These are phyloP conservation scores for Lentinula sp. DNA, from an alignment of 768 basidiomycete species.

Conservation along the genomic window DNA sequence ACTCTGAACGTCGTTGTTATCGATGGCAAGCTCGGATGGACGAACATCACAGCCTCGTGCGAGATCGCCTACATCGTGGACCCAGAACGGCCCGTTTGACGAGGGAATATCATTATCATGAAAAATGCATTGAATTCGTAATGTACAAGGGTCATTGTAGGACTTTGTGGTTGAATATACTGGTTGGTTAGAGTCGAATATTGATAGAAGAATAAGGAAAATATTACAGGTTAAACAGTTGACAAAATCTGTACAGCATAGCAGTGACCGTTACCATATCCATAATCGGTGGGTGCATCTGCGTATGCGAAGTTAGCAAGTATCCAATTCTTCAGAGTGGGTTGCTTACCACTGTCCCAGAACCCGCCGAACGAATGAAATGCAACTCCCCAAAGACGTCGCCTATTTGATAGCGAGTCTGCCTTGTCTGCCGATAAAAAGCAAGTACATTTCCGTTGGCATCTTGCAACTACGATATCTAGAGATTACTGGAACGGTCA, in stretches of 20 bases:
- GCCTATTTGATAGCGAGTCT: constrained; percentile 78
- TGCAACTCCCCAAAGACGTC: constrained; percentile 86
- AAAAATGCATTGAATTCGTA: constrained; percentile 1
- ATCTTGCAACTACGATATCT: constrained; percentile 58
- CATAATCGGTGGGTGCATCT: constrained; percentile 90
- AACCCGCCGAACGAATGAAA: constrained; percentile 72
- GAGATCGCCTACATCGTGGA: no score
- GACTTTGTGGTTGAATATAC: neutral
- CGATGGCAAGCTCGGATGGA: neutral
- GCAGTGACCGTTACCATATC: constrained; percentile 80
- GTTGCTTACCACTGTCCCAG: constrained; percentile 67
- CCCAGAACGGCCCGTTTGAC: neutral
- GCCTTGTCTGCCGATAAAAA: constrained; percentile 72
- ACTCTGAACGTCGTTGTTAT: neutral
- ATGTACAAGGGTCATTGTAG: constrained; percentile 7
- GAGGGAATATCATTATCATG: neutral
- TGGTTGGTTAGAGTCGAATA: neutral
- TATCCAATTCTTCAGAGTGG: neutral
- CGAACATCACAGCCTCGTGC: no score
- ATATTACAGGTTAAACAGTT: constrained; percentile 40
- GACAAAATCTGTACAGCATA: constrained; percentile 81
- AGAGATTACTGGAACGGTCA: neutral
- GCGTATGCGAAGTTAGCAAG: constrained; percentile 9
- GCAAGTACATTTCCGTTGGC: constrained; percentile 64
- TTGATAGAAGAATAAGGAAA: neutral